Conservation (phyloP, 139 green algal genomes). For the Chlamydomonas asymmetrica region DNA sequence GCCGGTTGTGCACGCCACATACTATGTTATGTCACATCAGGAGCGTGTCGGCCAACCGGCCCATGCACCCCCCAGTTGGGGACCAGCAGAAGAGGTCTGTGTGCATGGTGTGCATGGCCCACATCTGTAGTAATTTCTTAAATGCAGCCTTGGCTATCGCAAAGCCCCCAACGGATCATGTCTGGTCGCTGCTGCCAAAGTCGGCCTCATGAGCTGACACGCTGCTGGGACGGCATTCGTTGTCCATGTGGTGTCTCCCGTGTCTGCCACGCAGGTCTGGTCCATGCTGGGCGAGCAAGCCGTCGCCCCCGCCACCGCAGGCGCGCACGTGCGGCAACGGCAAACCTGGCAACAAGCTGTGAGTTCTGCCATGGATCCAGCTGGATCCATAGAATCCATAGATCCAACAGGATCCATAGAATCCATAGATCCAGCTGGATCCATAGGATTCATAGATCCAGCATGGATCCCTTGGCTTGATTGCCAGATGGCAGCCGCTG, state of each 20-base stretch:
- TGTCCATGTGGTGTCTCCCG: too few relatives aligned
- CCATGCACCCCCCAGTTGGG: not conserved
- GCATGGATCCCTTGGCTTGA: too few relatives aligned
- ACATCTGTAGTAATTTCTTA: not conserved
- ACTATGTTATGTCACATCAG: too few relatives aligned
- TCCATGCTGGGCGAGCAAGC: not conserved
- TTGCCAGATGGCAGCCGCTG: slow-evolving; percentile 4
- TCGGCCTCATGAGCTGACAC: not conserved
- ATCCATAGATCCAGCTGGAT: too few relatives aligned
- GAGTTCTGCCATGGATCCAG: too few relatives aligned
- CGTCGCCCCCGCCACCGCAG: not conserved
- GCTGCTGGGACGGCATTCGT: not conserved
- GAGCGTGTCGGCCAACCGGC: too few relatives aligned
- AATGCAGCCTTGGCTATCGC: not conserved
- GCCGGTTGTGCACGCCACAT: too few relatives aligned
- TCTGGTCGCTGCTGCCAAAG: not conserved
- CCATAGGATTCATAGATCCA: too few relatives aligned
- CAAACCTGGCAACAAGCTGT: not conserved
- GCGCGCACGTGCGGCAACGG: slow-evolving; percentile 12
- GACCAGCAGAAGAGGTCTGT: not conserved
- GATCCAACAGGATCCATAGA: too few relatives aligned
- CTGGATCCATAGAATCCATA: too few relatives aligned
- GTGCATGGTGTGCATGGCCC: not conserved
- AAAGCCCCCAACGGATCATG: not conserved
- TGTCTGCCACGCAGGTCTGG: slow-evolving; percentile 4